Base-by-base conservation (phyloP, 495 filamentous ascomycete species). In the Xanthoparmelia taractica region DNA sequence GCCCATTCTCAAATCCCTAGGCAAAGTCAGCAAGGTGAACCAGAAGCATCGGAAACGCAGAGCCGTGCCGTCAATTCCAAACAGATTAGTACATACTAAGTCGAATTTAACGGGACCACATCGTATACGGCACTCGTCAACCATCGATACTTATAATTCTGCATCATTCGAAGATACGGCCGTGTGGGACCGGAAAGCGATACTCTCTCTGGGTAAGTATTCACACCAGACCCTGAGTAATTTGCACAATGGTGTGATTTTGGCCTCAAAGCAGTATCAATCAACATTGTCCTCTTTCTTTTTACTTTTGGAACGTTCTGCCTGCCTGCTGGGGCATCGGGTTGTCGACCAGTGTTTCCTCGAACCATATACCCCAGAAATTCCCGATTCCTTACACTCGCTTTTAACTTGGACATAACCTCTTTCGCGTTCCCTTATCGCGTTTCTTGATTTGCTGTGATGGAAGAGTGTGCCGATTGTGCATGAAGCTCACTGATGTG, bases 101-200 rank as follows among this genome's bases (percentile, higher is more conserved):
- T 12, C 38, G 8, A 4, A 15, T 36, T 15, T 23, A 8, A 8
- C 23, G 8, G 38, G 34, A 11, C 8, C 2, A 8, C 23, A 23
- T 10, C 56, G n/a, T 4, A 48, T 20, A 2, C 57, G 66, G 27
- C 62, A 62, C 45, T 2, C 23, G 11, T 43, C 57, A 20, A 67
- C 66, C 0, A 45, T 11, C 17, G 27, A 63, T 17, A 63, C 66
- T 4, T 63, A 63, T 2, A 27, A 63, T 34, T 68, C 66, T 8
- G 56, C 36, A 12, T 38, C 66, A 2, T 68, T 68, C 37, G 60
- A 63, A 20, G 45, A 68, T 33, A 64, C 60, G 11, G 52, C 17
- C 34, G 25, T 58, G 33, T 68, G 67, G 67, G 67, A 68, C 31
- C 64, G 52, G 45, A 68, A 66, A 29, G 57, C 67, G 0, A 57